Evolutionary conservation across 2,329 filamentous ascomycete genomes (phyloP).

Genomic region (Fusarium ramigenum): DNA sequence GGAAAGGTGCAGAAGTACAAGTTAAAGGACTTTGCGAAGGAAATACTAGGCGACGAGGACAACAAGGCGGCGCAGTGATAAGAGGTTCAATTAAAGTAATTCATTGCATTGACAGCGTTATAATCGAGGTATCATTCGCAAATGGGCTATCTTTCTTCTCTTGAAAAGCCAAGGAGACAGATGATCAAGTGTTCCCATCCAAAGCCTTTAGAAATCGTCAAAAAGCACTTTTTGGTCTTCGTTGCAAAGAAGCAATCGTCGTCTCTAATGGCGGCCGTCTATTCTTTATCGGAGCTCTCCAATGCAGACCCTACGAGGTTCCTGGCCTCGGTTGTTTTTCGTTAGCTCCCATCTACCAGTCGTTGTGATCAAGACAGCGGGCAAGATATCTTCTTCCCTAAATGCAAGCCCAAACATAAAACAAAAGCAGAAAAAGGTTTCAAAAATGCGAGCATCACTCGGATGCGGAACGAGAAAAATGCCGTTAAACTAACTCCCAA

Average conservation of each 20-base stretch:
- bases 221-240: constrained; percentile 37
- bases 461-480: constrained; percentile 25
- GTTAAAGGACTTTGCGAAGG: constrained; percentile 71
- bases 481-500: constrained; percentile 38
- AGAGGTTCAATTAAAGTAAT: neutral
- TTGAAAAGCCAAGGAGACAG: constrained; percentile 13
- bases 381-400: neutral
- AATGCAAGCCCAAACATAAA: constrained; percentile 27
- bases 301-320: constrained; percentile 28
- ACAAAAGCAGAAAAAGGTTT: constrained; percentile 8
- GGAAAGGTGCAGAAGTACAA: constrained; percentile 98
- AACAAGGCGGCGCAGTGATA: neutral
- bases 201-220: constrained; percentile 22
- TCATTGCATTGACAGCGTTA: constrained; percentile 22
- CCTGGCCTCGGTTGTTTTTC: constrained; percentile 14
- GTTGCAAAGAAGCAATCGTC: constrained; percentile 33
- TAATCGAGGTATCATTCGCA: constrained; percentile 36
- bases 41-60: constrained; percentile 43
- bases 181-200: constrained; percentile 17
- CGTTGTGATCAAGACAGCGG: constrained; percentile 5
- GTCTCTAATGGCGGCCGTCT: constrained; percentile 37
- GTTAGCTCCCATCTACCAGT: constrained; percentile 16
- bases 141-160: constrained; percentile 1
- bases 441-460: constrained; percentile 20
- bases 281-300: constrained; percentile 21